A percentile compares a stretch with the other conserved stretches of the same genome.
Conservation (phyloP, 208 protist genomes). For the Leishmania aethiopica region DNA sequence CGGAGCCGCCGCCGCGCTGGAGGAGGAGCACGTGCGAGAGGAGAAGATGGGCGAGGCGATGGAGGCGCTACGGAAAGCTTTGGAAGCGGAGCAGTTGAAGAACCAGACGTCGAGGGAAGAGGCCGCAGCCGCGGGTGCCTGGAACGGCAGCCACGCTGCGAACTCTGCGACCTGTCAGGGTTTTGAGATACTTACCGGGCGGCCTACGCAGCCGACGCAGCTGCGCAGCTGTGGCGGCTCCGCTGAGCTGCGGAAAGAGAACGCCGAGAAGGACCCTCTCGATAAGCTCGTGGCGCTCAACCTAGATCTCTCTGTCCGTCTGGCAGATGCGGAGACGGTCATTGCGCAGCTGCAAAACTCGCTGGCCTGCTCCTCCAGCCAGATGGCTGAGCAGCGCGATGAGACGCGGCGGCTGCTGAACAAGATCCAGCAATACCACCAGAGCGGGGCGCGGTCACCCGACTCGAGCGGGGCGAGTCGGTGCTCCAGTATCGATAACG, state of each 20-base stretch:
- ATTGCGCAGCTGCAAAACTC: conserved; percentile 33
- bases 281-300: conserved; percentile 35
- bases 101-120: conserved; percentile 4
- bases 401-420: conserved; percentile 30
- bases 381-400: conserved; percentile 32
- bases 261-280: neutral
- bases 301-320: conserved; percentile 36
- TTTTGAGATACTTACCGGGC: neutral
- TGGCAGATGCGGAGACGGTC: conserved; percentile 40
- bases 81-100: conserved; percentile 30
- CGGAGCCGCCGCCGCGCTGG: conserved; percentile 22
- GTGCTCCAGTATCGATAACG: neutral
- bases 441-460: conserved; percentile 5
- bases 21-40: conserved; percentile 37
- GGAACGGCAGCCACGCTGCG: neutral
- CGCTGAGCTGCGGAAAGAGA: neutral
- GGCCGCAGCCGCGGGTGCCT: neutral
- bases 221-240: neutral
- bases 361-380: conserved; percentile 22
- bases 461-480: neutral
- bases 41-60: conserved; percentile 54
- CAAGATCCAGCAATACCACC: conserved; percentile 31
- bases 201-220: conserved; percentile 14
- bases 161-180: conserved; percentile 1
- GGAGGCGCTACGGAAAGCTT: conserved; percentile 31